Conservation (phyloP, 768 basidiomycete species). For the Russula abietina region DNA sequence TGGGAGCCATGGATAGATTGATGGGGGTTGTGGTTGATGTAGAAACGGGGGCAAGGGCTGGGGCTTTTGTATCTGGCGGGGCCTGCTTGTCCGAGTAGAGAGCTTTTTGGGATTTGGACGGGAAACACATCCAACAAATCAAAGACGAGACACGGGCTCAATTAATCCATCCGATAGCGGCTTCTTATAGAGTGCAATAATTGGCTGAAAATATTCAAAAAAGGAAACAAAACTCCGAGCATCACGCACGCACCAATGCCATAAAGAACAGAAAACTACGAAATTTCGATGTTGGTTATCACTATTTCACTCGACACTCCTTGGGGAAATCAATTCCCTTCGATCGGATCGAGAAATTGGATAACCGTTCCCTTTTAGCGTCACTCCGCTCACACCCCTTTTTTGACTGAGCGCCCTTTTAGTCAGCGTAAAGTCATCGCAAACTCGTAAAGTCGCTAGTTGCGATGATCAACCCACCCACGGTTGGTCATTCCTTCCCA, state of each 20-base stretch:
- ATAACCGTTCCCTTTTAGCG: neutral
- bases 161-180: neutral
- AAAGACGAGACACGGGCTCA: neutral
- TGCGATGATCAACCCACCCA: neutral
- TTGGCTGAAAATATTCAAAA: neutral
- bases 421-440: conserved; percentile 5
- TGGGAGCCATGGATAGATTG: conserved; percentile 35
- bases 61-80: conserved; percentile 24
- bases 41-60: neutral
- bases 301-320: too few relatives aligned
- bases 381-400: neutral
- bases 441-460: neutral
- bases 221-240: conserved; percentile 7
- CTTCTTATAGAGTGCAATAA: conserved; percentile 14
- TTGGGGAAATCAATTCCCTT: neutral
- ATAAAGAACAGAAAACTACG: neutral
- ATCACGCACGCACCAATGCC: neutral
- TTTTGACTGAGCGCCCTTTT: neutral
- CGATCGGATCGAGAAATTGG: conserved; percentile 10
- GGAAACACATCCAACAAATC: conserved; percentile 35
- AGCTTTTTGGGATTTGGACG: conserved; percentile 34
- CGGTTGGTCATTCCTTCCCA: neutral
- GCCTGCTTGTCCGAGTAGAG: conserved; percentile 31
- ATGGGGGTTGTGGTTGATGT: neutral
- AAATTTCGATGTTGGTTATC: too few relatives aligned